phyloP scores from a whole-genome alignment of 2,329 filamentous ascomycete genomes.

The Aspergillus sojae region DNA sequence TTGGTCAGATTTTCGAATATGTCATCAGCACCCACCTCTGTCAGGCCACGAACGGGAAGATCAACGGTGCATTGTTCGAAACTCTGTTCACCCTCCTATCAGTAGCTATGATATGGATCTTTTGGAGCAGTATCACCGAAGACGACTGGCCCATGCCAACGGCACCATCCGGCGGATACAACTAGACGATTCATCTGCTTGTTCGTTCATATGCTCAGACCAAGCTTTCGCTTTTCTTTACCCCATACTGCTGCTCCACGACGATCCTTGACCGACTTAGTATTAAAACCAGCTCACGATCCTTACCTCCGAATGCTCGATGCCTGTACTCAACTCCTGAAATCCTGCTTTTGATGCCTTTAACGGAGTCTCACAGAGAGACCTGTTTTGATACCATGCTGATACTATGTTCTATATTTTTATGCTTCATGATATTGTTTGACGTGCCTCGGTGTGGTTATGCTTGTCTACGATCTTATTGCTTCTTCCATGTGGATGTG shows the following conservation, averaged over 20 bases:
- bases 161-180: slow-evolving; percentile 30
- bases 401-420: slow-evolving; percentile 11
- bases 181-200: slow-evolving; percentile 9
- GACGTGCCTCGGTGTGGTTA: slow-evolving; percentile 12
- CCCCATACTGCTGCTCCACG: background rate
- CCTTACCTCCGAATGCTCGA: slow-evolving; percentile 12
- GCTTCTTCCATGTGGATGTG: slow-evolving; percentile 9
- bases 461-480: slow-evolving; percentile 10
- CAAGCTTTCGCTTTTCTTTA: background rate
- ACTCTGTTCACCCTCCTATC: slow-evolving; percentile 87
- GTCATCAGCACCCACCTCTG: slow-evolving; percentile 90
- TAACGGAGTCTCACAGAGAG: slow-evolving; percentile 5
- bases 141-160: slow-evolving; percentile 83
- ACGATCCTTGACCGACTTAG: background rate
- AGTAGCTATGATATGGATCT: slow-evolving; percentile 83
- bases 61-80: slow-evolving; percentile 91
- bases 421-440: slow-evolving; percentile 19
- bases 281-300: slow-evolving; percentile 7
- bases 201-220: background rate
- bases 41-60: slow-evolving; percentile 76
- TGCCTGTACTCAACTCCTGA: slow-evolving; percentile 5
- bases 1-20: slow-evolving; percentile 96
- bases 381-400: slow-evolving; percentile 22
- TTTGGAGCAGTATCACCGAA: slow-evolving; percentile 99
- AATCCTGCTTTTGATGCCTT: slow-evolving; percentile 9